phyloP scores from a whole-genome alignment of 2,329 filamentous ascomycete genomes.

The Hysterium pulicare region DNA sequence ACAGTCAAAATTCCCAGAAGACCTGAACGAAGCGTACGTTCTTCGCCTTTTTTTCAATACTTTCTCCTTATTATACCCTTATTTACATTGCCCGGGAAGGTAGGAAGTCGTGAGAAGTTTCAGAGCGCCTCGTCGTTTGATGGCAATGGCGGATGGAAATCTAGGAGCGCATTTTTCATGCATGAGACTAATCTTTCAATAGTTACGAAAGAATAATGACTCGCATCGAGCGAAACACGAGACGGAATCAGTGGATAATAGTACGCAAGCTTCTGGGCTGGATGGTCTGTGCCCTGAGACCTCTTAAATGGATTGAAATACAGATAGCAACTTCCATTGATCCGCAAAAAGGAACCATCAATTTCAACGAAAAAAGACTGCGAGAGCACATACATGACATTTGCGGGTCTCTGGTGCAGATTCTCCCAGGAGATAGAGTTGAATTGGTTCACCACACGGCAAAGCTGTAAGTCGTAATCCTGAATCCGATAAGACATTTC shows the following conservation, averaged over 20 bases:
- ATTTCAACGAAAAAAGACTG: slow-evolving; percentile 22
- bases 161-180: too few relatives aligned
- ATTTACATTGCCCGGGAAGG: too few relatives aligned
- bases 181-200: too few relatives aligned
- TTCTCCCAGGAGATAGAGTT: slow-evolving; percentile 4
- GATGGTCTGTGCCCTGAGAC: slow-evolving; percentile 39
- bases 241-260: slow-evolving; percentile 13
- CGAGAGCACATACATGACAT: slow-evolving; percentile 25
- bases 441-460: slow-evolving; percentile 10
- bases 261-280: slow-evolving; percentile 36
- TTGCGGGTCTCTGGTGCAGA: slow-evolving; percentile 37
- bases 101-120: too few relatives aligned
- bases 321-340: slow-evolving; percentile 36
- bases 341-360: slow-evolving; percentile 17
- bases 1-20: neutral
- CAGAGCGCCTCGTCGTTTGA: neutral
- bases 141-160: neutral
- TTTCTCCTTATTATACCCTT: too few relatives aligned
- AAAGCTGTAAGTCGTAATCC: slow-evolving; percentile 6
- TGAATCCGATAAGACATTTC: neutral
- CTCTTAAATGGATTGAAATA: slow-evolving; percentile 42
- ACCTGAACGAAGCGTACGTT: neutral
- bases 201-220: slow-evolving; percentile 16
- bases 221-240: slow-evolving; percentile 4
- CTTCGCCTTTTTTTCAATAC: too few relatives aligned